phyloP scores from a whole-genome alignment of 495 filamentous ascomycete genomes.

The Haplographium delicatum region DNA sequence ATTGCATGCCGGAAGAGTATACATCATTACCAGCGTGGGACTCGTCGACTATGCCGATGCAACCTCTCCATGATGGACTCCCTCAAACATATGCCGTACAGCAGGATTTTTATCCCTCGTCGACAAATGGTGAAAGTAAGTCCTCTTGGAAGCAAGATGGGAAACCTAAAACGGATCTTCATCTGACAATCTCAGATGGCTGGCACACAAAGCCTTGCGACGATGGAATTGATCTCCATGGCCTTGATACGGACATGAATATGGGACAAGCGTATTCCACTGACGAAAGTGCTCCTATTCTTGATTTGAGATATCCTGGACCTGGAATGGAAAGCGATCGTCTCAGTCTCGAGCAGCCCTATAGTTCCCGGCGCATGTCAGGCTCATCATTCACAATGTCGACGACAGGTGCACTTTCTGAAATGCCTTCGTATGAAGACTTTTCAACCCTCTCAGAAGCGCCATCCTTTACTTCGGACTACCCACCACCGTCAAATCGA shows the following conservation, averaged over 20 bases:
- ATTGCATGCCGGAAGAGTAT: conserved; percentile 47
- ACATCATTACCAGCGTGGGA: conserved; percentile 48
- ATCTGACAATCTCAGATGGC: conserved; percentile 34
- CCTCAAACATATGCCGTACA: conserved; percentile 45
- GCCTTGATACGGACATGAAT: conserved; percentile 42
- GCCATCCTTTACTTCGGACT: conserved; percentile 51
- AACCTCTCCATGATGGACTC: conserved; percentile 41
- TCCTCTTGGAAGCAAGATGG: conserved; percentile 24
- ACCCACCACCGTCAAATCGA: conserved; percentile 50
- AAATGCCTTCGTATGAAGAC: conserved; percentile 55
- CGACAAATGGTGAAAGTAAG: conserved; percentile 46
- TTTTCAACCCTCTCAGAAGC: conserved; percentile 52
- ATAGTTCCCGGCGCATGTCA: conserved; percentile 46
- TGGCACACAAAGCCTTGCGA: conserved; percentile 49
- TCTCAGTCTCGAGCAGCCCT: conserved; percentile 28
- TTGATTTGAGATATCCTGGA: conserved; percentile 41
- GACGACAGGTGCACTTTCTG: conserved; percentile 49
- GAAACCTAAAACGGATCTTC: conserved; percentile 8
- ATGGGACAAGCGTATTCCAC: conserved; percentile 52
- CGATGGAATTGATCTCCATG: conserved; percentile 40
- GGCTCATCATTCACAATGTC: conserved; percentile 55
- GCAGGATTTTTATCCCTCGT: conserved; percentile 47
- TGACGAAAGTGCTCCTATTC: conserved; percentile 50
- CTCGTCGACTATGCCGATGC: conserved; percentile 44
- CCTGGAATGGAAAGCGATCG: conserved; percentile 25